Base-by-base conservation (phyloP, 2,329 filamentous ascomycete genomes). In the Penicillium sp. region DNA sequence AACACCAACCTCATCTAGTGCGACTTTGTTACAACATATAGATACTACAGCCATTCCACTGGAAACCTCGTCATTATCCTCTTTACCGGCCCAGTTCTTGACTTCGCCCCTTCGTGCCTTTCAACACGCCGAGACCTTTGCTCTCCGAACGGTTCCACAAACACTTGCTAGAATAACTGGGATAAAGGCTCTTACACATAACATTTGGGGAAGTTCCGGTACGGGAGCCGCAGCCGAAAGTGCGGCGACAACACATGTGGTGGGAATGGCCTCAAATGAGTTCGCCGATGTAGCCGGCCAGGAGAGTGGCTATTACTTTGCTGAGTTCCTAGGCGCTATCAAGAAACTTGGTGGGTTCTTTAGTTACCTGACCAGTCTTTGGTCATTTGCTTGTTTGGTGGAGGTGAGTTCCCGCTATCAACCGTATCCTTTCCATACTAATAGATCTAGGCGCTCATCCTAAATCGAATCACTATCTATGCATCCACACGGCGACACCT, bases 391-490 rank as follows among this genome's bases (percentile, higher is more conserved):
- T 48, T 97, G 91, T 65, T 86, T 97, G 64, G 84, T 87, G 35
- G 89, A 93, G 80, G 81, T 84, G 70, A 72, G 76, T 67, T 26
- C 47, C 43, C 14, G 27, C 18, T 39, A n/a, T 50, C 7, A 19
- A 39, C 16, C 23, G 7, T 27, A 47, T 42, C 18, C 18, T 41
- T 27, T 8, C 35, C 26, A 29, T 39, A 34, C 55, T 59, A 36
- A 64, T 49, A 26, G 16, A 10, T 13, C 23, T 57, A 87, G 84
- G 91, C 91, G 19, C 84, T 97, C 55, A 77, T 97, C 54, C 79
- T 97, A 23, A 97, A 97, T 70, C 85, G 94, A 53, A 95, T 94
- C 7, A 87, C 92, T 55, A 94, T 97, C 63, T 97, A 96, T 73
- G 93, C 91, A 39, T 93, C 92, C 0, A 93, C 91, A 13, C 82